These are phyloP conservation scores for Tetrahymena malaccensis DNA, from an alignment of 73 alveolate genomes.

Conservation along the genomic window DNA sequence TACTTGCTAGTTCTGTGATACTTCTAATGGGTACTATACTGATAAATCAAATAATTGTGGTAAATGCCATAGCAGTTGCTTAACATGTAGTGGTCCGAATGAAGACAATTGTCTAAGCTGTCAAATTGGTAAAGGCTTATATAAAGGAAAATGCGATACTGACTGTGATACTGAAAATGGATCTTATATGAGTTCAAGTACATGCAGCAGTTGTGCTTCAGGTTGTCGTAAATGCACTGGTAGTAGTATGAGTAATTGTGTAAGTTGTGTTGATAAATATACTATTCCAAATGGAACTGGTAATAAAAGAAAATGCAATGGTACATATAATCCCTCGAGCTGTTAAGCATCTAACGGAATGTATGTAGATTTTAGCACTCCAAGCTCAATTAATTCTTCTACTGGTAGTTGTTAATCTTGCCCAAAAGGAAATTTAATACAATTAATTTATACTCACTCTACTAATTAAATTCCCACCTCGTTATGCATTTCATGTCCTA, in stretches of 20 bases:
- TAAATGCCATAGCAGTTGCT: not conserved
- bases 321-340: not conserved
- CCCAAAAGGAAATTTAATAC: not conserved
- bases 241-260: not conserved
- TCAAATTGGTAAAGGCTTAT: not conserved
- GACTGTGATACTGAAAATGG: not conserved
- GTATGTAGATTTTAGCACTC: not conserved
- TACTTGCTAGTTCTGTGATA: not conserved
- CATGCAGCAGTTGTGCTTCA: not conserved
- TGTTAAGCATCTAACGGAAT: not conserved
- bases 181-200: not conserved
- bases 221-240: not conserved
- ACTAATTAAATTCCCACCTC: not conserved
- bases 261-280: not conserved
- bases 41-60: not conserved
- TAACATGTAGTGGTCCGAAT: not conserved
- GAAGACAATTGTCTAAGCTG: not conserved
- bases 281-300: not conserved
- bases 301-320: not conserved
- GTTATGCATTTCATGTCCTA: not conserved
- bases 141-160: not conserved
- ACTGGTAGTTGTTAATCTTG: not conserved
- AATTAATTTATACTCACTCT: not conserved
- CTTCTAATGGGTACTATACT: not conserved
- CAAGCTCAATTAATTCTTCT: not conserved